Evolutionary conservation across 495 filamentous ascomycete genomes (phyloP).

Genomic region (Talaromyces stipitatus): DNA sequence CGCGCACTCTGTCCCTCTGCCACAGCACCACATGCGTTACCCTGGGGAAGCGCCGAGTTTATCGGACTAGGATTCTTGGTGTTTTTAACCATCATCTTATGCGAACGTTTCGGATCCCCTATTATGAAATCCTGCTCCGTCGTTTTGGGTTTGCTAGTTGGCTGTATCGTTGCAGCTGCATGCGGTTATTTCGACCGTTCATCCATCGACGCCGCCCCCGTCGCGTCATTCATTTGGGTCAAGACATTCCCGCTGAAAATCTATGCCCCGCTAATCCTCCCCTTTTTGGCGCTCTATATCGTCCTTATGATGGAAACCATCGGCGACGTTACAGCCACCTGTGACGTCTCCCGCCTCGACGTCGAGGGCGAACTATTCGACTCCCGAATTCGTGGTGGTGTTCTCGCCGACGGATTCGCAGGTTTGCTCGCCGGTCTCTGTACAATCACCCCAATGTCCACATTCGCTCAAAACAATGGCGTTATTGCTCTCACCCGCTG

Average conservation of each 20-base stretch:
- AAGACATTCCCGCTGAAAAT: conserved; percentile 74
- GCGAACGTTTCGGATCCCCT: conserved; percentile 76
- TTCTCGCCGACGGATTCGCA: conserved; percentile 77
- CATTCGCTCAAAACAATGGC: conserved; percentile 84
- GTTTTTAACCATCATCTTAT: conserved; percentile 82
- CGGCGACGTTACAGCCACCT: conserved; percentile 53
- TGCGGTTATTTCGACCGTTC: conserved; percentile 73
- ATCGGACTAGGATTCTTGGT: conserved; percentile 87
- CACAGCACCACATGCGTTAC: conserved; percentile 67
- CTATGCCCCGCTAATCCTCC: conserved; percentile 79
- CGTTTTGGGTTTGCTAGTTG: conserved; percentile 71
- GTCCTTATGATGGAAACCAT: conserved; percentile 87
- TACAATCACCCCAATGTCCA: conserved; percentile 80
- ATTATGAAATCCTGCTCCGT: conserved; percentile 71
- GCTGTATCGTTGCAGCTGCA: conserved; percentile 81
- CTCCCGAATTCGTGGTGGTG: conserved; percentile 83
- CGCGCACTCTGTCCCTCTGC: conserved; percentile 64
- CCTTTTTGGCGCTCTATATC: conserved; percentile 78
- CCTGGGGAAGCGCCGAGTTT: conserved; percentile 83
- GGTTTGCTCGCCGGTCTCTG: conserved; percentile 72
- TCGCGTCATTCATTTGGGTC: conserved; percentile 83
- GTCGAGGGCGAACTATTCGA: conserved; percentile 77
- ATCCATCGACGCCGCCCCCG: conserved; percentile 63
- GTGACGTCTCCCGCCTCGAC: conserved; percentile 76
- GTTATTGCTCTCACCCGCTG: conserved; percentile 87